phyloP scores from a whole-genome alignment of 176 grass and related monocot species.

The Zoysia pacifica region DNA sequence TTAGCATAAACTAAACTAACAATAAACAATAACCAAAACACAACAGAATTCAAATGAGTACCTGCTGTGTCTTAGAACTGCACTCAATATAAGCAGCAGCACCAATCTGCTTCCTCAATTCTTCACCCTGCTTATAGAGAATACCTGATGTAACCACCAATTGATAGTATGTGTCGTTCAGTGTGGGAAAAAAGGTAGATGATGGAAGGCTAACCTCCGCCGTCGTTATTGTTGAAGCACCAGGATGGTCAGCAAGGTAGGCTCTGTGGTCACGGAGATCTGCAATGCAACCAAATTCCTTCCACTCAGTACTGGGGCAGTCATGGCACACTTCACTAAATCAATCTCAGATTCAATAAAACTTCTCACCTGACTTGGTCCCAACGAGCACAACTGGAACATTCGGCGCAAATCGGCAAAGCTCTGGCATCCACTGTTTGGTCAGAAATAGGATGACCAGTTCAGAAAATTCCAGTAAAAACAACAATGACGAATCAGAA shows the following conservation, averaged over 20 bases:
- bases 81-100: constrained; percentile 82
- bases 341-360: not conserved
- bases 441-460: constrained; percentile 30
- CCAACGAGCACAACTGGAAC: constrained; percentile 86
- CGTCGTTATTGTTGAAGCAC: constrained; percentile 55
- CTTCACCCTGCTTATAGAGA: constrained; percentile 57
- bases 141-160: not conserved
- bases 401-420: constrained; percentile 70
- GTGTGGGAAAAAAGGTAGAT: not conserved
- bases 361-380: constrained; percentile 75
- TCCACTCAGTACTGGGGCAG: not conserved
- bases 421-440: constrained; percentile 91
- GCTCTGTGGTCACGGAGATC: constrained; percentile 87
- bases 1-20: not conserved
- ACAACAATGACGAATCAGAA: not conserved
- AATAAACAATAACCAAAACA: not conserved
- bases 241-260: constrained; percentile 74
- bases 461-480: constrained; percentile 18
- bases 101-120: constrained; percentile 88
- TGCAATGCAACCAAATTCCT: constrained; percentile 31
- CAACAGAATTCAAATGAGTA: not conserved
- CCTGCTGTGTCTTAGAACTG: constrained; percentile 92
- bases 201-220: constrained; percentile 46
- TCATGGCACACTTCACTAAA: not conserved
- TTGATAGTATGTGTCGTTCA: not conserved